phyloP scores from a whole-genome alignment of 176 grass and related monocot species.

The Raddia guianensis region DNA sequence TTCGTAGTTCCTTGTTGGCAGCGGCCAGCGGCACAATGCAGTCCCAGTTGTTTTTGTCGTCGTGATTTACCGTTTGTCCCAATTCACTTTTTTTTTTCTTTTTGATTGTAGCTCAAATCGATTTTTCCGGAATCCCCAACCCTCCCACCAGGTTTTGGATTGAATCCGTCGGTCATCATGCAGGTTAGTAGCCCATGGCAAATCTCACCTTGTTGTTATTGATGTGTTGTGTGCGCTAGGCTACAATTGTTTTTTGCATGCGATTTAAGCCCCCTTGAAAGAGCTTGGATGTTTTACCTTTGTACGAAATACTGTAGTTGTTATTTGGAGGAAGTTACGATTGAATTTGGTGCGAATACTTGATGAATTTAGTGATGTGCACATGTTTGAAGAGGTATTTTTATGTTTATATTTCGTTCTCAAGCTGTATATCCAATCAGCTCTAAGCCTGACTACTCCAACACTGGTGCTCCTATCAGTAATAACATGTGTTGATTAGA shows the following conservation, averaged over 20 bases:
- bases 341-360: background rate
- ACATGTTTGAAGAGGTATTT: background rate
- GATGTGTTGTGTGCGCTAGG: background rate
- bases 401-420: background rate
- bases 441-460: background rate
- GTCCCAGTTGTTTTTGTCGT: background rate
- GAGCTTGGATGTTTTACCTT: too few relatives aligned
- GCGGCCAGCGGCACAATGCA: too few relatives aligned
- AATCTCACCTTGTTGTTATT: background rate
- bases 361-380: background rate
- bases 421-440: background rate
- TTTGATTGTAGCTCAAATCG: constrained; percentile 4
- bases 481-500: too few relatives aligned
- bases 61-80: background rate
- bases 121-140: background rate
- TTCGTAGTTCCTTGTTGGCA: too few relatives aligned
- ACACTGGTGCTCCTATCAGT: too few relatives aligned
- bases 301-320: too few relatives aligned
- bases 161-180: constrained; percentile 36
- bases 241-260: background rate
- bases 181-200: constrained; percentile 34
- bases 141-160: background rate
- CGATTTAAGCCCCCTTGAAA: background rate
- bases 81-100: background rate
- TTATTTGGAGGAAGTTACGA: background rate